A percentile compares a stretch with the other conserved stretches of the same genome.
phyloP scores from a whole-genome alignment of 257 asterid genomes.

The Echites panduratus region DNA sequence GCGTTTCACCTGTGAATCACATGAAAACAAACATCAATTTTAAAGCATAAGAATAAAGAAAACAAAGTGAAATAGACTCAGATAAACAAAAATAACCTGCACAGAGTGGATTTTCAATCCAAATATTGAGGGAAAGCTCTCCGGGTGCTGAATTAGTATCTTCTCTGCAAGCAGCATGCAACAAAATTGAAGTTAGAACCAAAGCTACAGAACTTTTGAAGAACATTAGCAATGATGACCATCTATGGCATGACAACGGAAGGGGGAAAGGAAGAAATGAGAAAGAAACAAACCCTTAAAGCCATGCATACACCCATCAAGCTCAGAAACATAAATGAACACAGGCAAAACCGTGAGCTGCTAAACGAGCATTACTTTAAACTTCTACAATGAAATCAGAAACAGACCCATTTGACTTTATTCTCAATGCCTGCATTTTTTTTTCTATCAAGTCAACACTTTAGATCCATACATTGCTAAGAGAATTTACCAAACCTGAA shows the following conservation, averaged over 20 bases:
- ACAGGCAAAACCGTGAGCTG: background rate
- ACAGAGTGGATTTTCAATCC: conserved; percentile 39
- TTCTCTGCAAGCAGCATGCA: conserved; percentile 39
- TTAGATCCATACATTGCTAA: too few species aligned
- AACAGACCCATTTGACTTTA: background rate
- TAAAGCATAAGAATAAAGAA: background rate
- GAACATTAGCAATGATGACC: background rate
- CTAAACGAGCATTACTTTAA: background rate
- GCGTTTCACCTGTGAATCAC: conserved; percentile 43
- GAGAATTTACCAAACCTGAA: background rate
- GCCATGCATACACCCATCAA: background rate
- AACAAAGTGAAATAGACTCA: background rate
- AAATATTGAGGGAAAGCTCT: conserved; percentile 42
- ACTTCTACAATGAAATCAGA: too few species aligned
- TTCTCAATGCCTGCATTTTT: background rate
- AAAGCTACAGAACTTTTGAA: background rate
- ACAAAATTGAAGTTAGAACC: background rate
- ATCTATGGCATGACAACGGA: background rate
- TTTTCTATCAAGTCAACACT: background rate
- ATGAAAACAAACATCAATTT: conserved; percentile 11
- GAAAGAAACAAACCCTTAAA: background rate
- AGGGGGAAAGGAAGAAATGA: background rate
- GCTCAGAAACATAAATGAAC: background rate
- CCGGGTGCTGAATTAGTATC: conserved; percentile 40
- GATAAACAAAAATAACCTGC: conserved; percentile 41